Conservation (phyloP, 768 basidiomycete species). For the Floccularia luteovirens region DNA sequence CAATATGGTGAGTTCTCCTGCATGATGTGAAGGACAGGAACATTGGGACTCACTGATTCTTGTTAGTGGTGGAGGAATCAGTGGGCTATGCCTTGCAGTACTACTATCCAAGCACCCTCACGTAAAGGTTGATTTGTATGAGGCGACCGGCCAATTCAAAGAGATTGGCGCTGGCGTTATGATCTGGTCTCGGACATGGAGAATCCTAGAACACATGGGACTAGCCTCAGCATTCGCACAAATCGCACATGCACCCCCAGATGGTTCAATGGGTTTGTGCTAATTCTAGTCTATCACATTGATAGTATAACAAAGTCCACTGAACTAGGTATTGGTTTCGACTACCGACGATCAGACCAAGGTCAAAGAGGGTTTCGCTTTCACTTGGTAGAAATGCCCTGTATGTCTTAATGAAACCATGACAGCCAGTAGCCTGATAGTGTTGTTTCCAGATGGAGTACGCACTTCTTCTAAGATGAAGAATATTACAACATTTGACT, state of each 20-base stretch:
- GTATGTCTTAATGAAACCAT: conserved; percentile 13
- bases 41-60: no score
- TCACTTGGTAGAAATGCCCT: conserved; percentile 31
- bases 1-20: conserved; percentile 12
- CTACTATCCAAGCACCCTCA: conserved; percentile 27
- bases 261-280: conserved; percentile 18
- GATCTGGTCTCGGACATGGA: conserved; percentile 40
- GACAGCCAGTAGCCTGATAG: not conserved
- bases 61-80: conserved; percentile 28
- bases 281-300: not conserved
- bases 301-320: not conserved
- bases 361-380: conserved; percentile 28
- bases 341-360: conserved; percentile 36
- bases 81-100: conserved; percentile 31
- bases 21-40: no score
- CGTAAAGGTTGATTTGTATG: conserved; percentile 36
- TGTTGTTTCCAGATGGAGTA: conserved; percentile 17
- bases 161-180: conserved; percentile 43
- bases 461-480: conserved; percentile 3
- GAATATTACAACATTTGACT: not conserved
- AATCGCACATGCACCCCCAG: conserved; percentile 25
- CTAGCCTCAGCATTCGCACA: conserved; percentile 22
- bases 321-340: conserved; percentile 31
- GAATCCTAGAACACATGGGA: conserved; percentile 33
- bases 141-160: conserved; percentile 35